These are phyloP conservation scores for Aureobasidium sp. DNA, from an alignment of 2,329 filamentous ascomycete species.

Conservation along the genomic window DNA sequence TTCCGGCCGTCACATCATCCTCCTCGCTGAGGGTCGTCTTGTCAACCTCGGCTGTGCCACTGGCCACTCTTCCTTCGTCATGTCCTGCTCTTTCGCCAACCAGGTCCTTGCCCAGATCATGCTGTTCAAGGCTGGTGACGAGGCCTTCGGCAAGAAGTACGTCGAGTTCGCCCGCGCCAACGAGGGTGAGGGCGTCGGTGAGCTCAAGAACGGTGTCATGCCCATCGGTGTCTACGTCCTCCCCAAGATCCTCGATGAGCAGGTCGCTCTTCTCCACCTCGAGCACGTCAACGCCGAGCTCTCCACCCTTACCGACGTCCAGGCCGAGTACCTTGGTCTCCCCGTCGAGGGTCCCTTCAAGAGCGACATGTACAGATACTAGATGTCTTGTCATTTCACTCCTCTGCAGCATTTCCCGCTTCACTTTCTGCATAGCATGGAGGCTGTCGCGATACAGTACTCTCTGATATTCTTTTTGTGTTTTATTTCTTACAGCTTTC, in stretches of 20 bases:
- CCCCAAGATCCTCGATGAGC: conserved; percentile 98
- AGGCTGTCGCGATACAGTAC: not conserved
- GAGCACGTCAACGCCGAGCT: conserved; percentile 92
- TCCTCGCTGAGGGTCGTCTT: conserved; percentile 94
- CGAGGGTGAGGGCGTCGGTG: conserved; percentile 29
- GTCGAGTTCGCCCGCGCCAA: conserved; percentile 68
- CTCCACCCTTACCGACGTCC: conserved; percentile 72
- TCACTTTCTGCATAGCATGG: conserved; percentile 12
- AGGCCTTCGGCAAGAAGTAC: conserved; percentile 86
- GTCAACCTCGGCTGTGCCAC: conserved; percentile 99
- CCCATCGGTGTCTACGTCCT: conserved; percentile 89
- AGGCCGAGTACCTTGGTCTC: conserved; percentile 93
- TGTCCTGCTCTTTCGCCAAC: conserved; percentile 99
- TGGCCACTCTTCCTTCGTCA: conserved; percentile 98
- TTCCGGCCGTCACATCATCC: conserved; percentile 93
- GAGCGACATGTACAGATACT: conserved; percentile 80
- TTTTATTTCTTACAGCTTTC: conserved; percentile 16
- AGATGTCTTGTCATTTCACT: conserved; percentile 33
- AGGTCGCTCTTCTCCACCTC: conserved; percentile 91
- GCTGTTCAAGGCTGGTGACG: conserved; percentile 88
- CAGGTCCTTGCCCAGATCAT: conserved; percentile 99
- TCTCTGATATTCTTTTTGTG: not conserved
- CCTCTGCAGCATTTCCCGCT: conserved; percentile 17
- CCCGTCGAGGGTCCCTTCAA: conserved; percentile 88
- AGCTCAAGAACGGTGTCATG: conserved; percentile 68